Conservation (phyloP, 495 filamentous ascomycete genomes). For the Chaetomium tenue region DNA sequence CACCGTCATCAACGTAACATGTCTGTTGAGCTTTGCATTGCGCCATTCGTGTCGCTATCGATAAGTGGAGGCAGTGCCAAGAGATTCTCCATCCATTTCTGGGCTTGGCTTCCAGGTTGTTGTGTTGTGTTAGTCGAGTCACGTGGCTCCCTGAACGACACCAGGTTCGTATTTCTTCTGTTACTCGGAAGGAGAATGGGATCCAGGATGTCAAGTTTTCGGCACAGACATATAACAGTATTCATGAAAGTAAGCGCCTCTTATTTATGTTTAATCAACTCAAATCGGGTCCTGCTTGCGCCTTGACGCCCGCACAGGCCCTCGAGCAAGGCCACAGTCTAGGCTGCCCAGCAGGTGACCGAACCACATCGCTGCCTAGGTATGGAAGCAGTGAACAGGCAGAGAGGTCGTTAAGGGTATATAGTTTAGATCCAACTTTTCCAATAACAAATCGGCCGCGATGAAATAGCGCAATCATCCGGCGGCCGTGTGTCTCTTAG, state of each 20-base stretch:
- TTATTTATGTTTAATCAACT: too few species aligned
- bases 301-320: background rate
- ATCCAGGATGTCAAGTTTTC: too few species aligned
- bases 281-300: background rate
- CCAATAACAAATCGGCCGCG: background rate
- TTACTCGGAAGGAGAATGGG: background rate
- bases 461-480: too few species aligned
- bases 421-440: background rate
- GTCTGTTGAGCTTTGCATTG: background rate
- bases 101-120: background rate
- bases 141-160: constrained; percentile 7
- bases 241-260: too few species aligned
- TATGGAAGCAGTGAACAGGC: background rate
- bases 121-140: constrained; percentile 6
- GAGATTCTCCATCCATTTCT: background rate
- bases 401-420: background rate
- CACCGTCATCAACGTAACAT: background rate
- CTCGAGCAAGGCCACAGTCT: too few species aligned
- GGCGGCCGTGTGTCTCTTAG: too few species aligned
- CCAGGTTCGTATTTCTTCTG: background rate
- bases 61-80: background rate
- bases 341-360: too few species aligned
- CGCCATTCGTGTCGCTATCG: background rate
- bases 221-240: too few species aligned
- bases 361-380: background rate